These are phyloP conservation scores for Leersia perrieri DNA, from an alignment of 176 grass and related monocot genomes.

Conservation along the genomic window DNA sequence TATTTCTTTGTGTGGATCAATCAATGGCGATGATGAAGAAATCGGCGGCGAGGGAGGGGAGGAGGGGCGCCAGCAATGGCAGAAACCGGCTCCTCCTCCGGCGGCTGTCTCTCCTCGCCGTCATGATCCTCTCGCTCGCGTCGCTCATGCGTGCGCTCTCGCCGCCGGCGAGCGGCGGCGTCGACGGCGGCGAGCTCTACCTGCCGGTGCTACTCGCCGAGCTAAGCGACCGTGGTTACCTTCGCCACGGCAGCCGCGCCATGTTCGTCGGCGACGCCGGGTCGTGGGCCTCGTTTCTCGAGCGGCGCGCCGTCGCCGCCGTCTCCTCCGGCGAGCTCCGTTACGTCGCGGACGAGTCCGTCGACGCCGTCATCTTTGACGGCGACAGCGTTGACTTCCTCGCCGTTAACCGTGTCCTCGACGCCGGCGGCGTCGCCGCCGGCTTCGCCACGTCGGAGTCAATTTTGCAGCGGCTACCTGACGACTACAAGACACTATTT, in stretches of 20 bases:
- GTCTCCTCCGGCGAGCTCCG: not conserved
- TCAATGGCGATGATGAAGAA: not conserved
- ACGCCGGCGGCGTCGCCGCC: constrained; percentile 32
- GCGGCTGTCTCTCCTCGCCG: constrained; percentile 15
- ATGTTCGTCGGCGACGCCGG: constrained; percentile 36
- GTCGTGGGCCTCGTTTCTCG: constrained; percentile 22
- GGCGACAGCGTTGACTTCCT: constrained; percentile 5
- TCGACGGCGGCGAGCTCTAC: not conserved
- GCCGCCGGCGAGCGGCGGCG: not conserved
- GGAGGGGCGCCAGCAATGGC: not conserved
- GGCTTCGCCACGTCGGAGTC: constrained; percentile 1
- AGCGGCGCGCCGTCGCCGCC: constrained; percentile 13
- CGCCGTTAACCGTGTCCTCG: constrained; percentile 28
- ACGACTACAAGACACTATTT: constrained; percentile 39
- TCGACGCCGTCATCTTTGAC: constrained; percentile 33
- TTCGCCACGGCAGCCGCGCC: constrained; percentile 9
- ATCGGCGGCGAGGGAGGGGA: not conserved
- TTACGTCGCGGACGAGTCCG: constrained; percentile 16
- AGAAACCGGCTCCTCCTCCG: constrained; percentile 21
- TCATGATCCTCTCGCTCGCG: constrained; percentile 30
- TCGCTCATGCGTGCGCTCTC: constrained; percentile 22
- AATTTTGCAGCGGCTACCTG: constrained; percentile 5
- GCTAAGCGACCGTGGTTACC: constrained; percentile 27
- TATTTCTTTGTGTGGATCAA: not conserved
- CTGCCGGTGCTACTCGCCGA: constrained; percentile 24